These are phyloP conservation scores for Jamesozyma lodderae DNA, from an alignment of 805 yeast genomes.

Conservation along the genomic window DNA sequence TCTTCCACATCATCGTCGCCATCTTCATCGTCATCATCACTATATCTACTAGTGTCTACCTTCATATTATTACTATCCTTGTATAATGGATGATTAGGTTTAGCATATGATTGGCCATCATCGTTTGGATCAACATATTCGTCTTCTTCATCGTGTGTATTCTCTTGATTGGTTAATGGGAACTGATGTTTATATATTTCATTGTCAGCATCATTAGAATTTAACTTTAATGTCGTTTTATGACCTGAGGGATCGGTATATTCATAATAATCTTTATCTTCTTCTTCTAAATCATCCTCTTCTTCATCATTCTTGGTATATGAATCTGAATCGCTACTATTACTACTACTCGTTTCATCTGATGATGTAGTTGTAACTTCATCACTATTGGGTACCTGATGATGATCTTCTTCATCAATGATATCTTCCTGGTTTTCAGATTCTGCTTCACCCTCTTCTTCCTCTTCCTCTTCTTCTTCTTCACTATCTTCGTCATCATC, in stretches of 20 bases:
- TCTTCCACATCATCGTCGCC: slow-evolving; percentile 8
- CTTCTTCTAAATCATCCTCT: slow-evolving; percentile 16
- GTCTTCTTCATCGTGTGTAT: slow-evolving; percentile 48
- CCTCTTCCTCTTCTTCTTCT: slow-evolving; percentile 15
- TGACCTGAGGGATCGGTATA: slow-evolving; percentile 69
- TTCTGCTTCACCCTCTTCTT: slow-evolving; percentile 17
- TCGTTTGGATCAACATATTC: slow-evolving; percentile 76
- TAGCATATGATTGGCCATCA: slow-evolving; percentile 68
- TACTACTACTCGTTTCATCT: no score
- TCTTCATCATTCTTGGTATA: slow-evolving; percentile 26
- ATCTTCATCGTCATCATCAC: slow-evolving; percentile 10
- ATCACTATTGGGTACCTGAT: not conserved
- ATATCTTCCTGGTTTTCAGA: slow-evolving; percentile 31
- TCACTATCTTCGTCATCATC: slow-evolving; percentile 19
- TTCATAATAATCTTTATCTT: slow-evolving; percentile 37
- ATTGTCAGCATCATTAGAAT: slow-evolving; percentile 52
- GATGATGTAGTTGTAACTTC: not conserved
- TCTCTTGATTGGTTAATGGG: no score
- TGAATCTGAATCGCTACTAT: slow-evolving; percentile 29
- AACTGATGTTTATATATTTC: slow-evolving; percentile 41
- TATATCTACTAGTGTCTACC: slow-evolving; percentile 10
- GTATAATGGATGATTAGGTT: slow-evolving; percentile 52
- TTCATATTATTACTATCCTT: slow-evolving; percentile 15
- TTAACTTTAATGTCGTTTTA: slow-evolving; percentile 53
- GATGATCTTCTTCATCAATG: slow-evolving; percentile 28